Evolutionary conservation across 495 filamentous ascomycete species (phyloP), one percentile per base, ranked within the genome.

Genomic region (Xylaria longipes): DNA sequence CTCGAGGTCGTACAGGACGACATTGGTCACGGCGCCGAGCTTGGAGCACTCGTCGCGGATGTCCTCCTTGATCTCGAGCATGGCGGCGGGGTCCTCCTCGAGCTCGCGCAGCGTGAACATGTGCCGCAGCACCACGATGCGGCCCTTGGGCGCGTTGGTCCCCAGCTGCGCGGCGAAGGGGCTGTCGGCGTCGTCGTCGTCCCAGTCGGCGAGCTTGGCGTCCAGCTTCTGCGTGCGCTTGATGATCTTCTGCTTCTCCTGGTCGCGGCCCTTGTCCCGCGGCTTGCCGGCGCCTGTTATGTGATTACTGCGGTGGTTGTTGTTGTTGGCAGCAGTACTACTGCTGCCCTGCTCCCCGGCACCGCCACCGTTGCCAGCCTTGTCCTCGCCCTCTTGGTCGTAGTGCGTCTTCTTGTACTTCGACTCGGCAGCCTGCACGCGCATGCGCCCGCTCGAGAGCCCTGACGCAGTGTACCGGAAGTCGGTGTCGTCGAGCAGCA

Each of bases 71-170:
- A 98, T 97, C 71, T 98, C 96, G 8, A 95, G 84, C 62, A 95
- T 87, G 3, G 92, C 93, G 0, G 90, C 88, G 3, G 93, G 90
- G 78, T 99, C 95, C 68, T 95, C 92, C 78, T 92, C 89, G 58
- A 99, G 84, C 81, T 97, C 93, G 41, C 91, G 75, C 35, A 97
- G 85, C 12, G 94, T 97, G 80, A 99, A 99, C 93, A 97, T 97
- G 79, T 97, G 92, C 76, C 94, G 93, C 68, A 99, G 81, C 66
- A 98, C 90, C 22, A 98, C 94, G 3, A 93, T 83, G 75, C 94
- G 94, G 72, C 94, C 93, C 74, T 87, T 91, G 72, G 87, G 87
- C 57, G 87, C 88, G 66, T 75, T 88, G 8, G 87, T 88, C 4
- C 90, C 87, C 17, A 86, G 82, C 29, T 71, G 73, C 4, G 87